Base-by-base conservation (phyloP, 2,329 filamentous ascomycete genomes). In the Arthroderma uncinatum region DNA sequence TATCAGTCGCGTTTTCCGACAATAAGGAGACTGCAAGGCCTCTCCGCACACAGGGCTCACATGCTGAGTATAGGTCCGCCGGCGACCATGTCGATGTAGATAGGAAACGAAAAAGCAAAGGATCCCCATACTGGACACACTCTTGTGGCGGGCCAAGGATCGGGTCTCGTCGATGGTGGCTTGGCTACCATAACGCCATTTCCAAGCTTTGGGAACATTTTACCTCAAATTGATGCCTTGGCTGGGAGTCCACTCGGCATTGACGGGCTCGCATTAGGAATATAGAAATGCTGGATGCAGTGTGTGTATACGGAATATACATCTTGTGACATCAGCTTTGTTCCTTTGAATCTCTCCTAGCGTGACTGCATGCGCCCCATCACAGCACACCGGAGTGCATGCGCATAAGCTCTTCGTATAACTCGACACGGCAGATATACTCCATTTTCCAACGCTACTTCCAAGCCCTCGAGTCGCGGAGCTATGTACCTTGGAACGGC, bases 391-490 rank as follows among this genome's bases (percentile, higher is more conserved):
- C 25, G 23, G 47, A 33, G 7, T 50, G 28, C 28, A 50, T 33
- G 25, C 47, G 28, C 12, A 50, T 50, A 50, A 21, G 47, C 47
- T 50, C 47, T 34, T 50, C 47, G 47, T 50, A 50, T 50, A 50
- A 50, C 25, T 50, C 16, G 28, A 33, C 47, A 50, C 47, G 25
- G 47, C 47, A 50, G 25, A 33, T 50, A 19, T n/a, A 33, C 25
- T 33, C 28, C 47, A 50, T 30, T 30, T 33, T 33, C 12, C 12
- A 33, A 33, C 14, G 28, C 14, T 30, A n/a, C n/a, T 50, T 19
- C 10, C 23, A 33, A 50, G 14, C 2, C 44, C 23, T 28, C n/a
- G 28, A 34, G 8, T 50, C n/a, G 12, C 12, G 12, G 40, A 47
- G 40, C 21, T 1, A n/a, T n/a, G n/a, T n/a, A 12, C 21, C 40